Conservation (phyloP, 2,329 filamentous ascomycete genomes). For the Colletotrichum musae region DNA sequence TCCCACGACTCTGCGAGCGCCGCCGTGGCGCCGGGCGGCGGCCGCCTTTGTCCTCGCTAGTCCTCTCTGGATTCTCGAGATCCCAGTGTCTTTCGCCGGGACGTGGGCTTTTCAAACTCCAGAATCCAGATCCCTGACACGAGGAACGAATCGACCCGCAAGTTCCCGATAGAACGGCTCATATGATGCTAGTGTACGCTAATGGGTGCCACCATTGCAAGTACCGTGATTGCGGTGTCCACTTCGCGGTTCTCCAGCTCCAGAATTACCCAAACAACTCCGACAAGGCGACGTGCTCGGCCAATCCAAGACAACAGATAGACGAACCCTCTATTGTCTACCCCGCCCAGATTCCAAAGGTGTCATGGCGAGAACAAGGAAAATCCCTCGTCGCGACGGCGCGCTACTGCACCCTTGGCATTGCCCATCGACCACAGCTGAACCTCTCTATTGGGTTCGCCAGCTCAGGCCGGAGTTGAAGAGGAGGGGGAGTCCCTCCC, state of each 20-base stretch:
- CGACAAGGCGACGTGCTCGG: slow-evolving; percentile 2
- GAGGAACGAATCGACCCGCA: slow-evolving; percentile 2
- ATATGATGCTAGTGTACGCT: slow-evolving; percentile 9
- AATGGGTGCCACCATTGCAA: slow-evolving; percentile 3
- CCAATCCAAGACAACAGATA: slow-evolving; percentile 26
- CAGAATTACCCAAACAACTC: not conserved
- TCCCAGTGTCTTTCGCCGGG: too few relatives aligned
- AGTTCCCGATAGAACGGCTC: slow-evolving; percentile 7
- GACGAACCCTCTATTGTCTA: slow-evolving; percentile 17
- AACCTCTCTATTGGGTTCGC: slow-evolving; percentile 38
- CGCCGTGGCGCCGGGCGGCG: slow-evolving; percentile 23
- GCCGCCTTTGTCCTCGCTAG: slow-evolving; percentile 9
- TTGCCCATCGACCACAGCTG: slow-evolving; percentile 17
- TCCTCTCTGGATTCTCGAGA: too few relatives aligned
- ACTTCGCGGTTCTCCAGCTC: slow-evolving; percentile 14
- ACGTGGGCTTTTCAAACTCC: too few relatives aligned
- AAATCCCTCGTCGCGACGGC: slow-evolving; percentile 19
- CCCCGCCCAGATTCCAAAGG: slow-evolving; percentile 29
- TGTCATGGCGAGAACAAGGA: slow-evolving; percentile 34
- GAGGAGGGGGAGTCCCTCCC: slow-evolving; percentile 1
- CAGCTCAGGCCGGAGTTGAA: not conserved
- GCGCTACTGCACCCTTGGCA: slow-evolving; percentile 37
- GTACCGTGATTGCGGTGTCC: slow-evolving; percentile 20
- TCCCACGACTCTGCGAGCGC: not conserved
- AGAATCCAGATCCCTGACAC: not conserved